phyloP scores from a whole-genome alignment of 768 basidiomycete species.

The Rhodotorula paludigena region DNA sequence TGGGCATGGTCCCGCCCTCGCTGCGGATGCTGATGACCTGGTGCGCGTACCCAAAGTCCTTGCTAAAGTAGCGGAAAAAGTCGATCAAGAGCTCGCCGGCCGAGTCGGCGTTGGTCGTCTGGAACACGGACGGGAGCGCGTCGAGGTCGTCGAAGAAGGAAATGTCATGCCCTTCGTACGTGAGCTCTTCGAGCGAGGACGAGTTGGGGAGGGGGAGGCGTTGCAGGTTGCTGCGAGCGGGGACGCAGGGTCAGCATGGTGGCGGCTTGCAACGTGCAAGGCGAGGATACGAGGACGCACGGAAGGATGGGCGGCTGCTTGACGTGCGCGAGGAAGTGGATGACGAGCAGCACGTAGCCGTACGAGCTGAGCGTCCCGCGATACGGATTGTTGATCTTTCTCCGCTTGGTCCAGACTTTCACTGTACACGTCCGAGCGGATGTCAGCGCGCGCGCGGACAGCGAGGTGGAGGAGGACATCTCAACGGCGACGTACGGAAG shows the following conservation, averaged over 20 bases:
- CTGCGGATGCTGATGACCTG: slow-evolving; percentile 81
- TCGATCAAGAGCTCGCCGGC: slow-evolving; percentile 96
- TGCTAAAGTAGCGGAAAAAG: slow-evolving; percentile 93
- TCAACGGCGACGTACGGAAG: slow-evolving; percentile 75
- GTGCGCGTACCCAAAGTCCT: slow-evolving; percentile 85
- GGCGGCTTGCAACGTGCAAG: slow-evolving; percentile 96
- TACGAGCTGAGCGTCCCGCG: slow-evolving; percentile 94
- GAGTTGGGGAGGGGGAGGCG: slow-evolving; percentile 36
- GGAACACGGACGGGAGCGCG: slow-evolving; percentile 82
- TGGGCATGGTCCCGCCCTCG: slow-evolving; percentile 71
- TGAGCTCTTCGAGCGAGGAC: slow-evolving; percentile 64
- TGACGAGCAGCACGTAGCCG: slow-evolving; percentile 94
- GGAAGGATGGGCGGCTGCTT: slow-evolving; percentile 95
- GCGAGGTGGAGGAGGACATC: no score
- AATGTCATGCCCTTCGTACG: slow-evolving; percentile 56
- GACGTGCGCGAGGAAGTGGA: slow-evolving; percentile 96
- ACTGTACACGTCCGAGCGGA: slow-evolving; percentile 53
- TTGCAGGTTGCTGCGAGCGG: slow-evolving; percentile 34
- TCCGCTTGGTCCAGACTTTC: slow-evolving; percentile 97
- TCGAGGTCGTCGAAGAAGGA: slow-evolving; percentile 99
- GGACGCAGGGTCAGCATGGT: slow-evolving; percentile 67
- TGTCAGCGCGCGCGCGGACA: not conserved
- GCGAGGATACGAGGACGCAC: slow-evolving; percentile 36
- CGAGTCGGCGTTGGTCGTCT: slow-evolving; percentile 83
- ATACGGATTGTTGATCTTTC: slow-evolving; percentile 99